These are phyloP conservation scores for Plasmodium knowlesi DNA, from an alignment of 169 alveolate genomes.

Conservation along the genomic window DNA sequence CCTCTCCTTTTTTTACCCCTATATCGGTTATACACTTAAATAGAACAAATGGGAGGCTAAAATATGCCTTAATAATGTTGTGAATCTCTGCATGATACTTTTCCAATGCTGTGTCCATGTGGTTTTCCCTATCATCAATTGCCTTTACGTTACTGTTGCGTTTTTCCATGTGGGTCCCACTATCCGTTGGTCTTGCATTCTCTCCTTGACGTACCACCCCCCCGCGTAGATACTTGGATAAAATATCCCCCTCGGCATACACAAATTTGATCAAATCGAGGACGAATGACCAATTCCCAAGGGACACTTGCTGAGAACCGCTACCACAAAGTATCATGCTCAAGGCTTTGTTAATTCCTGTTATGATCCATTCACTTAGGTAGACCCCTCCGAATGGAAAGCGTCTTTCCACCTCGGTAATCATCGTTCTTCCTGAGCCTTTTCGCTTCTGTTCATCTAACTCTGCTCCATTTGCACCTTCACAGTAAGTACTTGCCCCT, in stretches of 20 bases:
- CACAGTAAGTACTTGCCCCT: background rate
- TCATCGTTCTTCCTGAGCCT: background rate
- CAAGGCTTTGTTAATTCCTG: conserved; percentile 9
- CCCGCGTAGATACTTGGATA: conserved; percentile 6
- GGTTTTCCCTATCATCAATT: background rate
- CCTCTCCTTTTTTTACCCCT: conserved; percentile 12
- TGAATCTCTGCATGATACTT: conserved; percentile 25
- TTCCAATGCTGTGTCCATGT: background rate
- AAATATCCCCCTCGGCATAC: conserved; percentile 10
- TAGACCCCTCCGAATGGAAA: conserved; percentile 4
- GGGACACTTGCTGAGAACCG: background rate
- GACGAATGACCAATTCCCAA: conserved; percentile 46
- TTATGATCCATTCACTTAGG: conserved; percentile 57
- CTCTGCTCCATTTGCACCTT: too few species aligned
- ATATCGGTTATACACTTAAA: conserved; percentile 35
- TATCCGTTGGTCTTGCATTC: background rate
- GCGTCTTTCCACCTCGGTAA: background rate
- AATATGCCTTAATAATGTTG: conserved; percentile 23
- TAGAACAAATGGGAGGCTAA: conserved; percentile 21
- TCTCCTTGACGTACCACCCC: background rate
- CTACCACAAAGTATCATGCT: background rate
- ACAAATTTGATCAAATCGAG: conserved; percentile 43
- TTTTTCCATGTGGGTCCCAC: background rate
- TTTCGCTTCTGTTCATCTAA: background rate
- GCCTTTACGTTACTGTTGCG: background rate